phyloP scores from a whole-genome alignment of 306 rosid genomes.

The Delonix regia region DNA sequence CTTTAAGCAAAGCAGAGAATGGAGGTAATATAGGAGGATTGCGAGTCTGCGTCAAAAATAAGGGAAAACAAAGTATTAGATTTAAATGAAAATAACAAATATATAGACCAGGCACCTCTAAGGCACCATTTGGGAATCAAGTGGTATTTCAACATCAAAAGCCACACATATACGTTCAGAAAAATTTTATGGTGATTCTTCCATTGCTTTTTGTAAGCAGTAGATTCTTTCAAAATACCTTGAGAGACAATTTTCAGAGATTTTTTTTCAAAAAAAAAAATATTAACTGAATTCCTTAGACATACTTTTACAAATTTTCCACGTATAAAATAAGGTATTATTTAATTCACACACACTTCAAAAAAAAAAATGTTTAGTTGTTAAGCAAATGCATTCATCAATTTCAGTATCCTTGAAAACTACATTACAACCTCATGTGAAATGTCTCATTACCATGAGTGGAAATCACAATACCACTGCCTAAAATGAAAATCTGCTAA shows the following conservation, averaged over 20 bases:
- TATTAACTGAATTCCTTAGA: background rate
- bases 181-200: background rate
- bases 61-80: conserved; percentile 15
- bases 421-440: background rate
- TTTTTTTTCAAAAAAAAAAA: background rate
- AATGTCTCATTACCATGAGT: background rate
- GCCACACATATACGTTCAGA: conserved; percentile 7
- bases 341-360: background rate
- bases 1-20: conserved; percentile 46
- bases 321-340: background rate
- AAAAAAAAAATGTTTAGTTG: background rate
- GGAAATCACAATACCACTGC: conserved; percentile 12
- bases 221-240: conserved; percentile 7
- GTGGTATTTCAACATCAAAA: conserved; percentile 10
- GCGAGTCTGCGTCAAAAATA: conserved; percentile 45
- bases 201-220: background rate
- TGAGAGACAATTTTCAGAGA: background rate
- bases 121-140: background rate
- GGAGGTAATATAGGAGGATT: conserved; percentile 60
- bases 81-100: background rate
- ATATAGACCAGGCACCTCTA: background rate
- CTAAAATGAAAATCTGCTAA: conserved; percentile 12
- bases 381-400: background rate
- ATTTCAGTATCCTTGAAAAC: background rate
- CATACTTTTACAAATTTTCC: background rate